Base-by-base conservation (phyloP, 768 basidiomycete species). In the Termitomyces sp. region DNA sequence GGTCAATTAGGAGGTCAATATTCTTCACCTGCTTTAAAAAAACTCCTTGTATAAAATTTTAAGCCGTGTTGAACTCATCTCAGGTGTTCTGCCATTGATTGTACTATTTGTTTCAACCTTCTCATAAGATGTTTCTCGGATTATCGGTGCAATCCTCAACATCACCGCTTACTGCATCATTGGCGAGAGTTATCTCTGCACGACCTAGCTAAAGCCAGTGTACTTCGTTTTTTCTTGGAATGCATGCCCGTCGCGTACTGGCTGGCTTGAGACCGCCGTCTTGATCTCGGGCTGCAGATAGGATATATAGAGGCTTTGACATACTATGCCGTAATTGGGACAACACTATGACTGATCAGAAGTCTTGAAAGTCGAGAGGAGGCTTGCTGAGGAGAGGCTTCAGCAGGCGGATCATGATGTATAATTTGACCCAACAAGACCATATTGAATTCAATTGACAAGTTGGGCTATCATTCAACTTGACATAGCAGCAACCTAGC, bases 211-310 rank as follows among this genome's bases (percentile, higher is more conserved):
- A 25, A 5, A 40, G 6, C 11, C 14, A 9, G 4, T 29, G 17
- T 31, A 37, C 14, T 55, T 25, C 25, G 25, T 25, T 25, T 25
- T 25, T 25, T 31, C 8, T 38, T 15, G 15, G 11, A 48, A 78
- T 85, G 87, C 25, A 81, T 89, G n/a, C 87, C 88, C 0, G 72
- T 84, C 47, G 88, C 85, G 17, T 67, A 87, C 59, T 84, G 79
- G 68, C 80, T 89, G 5, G 73, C 84, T 14, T 86, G 88, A 71
- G 71, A 72, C 58, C 62, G 63, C 8, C 46, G 72, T 34, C 76
- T 78, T 64, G 81, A 72, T 0, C 77, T 91, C 7, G 67, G 89
- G 2, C 76, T 91, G 20, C 90, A 88, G 89, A 74, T 84, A 36
- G 89, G 89, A 32, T 72, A 88, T 53, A 85, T 83, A 1, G 59